phyloP scores from a whole-genome alignment of 2,329 filamentous ascomycete species.

The Karstenula rhodostoma region DNA sequence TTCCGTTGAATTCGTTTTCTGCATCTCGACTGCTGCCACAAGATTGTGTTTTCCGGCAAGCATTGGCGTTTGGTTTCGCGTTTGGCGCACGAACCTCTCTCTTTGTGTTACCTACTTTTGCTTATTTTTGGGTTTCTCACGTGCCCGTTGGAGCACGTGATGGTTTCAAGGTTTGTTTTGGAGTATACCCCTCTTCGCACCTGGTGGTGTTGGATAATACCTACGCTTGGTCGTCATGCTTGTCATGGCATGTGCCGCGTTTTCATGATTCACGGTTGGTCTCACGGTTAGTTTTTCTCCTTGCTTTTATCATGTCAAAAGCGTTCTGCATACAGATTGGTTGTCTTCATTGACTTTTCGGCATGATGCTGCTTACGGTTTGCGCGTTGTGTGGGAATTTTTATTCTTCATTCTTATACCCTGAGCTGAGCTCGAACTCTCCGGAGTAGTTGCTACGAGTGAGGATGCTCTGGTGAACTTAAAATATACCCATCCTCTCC shows the following conservation, averaged over 20 bases:
- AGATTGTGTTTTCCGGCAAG: constrained; percentile 17
- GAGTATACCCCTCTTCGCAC: constrained; percentile 18
- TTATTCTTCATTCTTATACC: background rate
- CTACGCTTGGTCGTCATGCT: constrained; percentile 10
- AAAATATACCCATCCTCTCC: constrained; percentile 12
- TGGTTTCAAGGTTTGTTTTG: constrained; percentile 16
- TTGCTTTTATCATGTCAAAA: constrained; percentile 13
- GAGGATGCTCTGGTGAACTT: constrained; percentile 19
- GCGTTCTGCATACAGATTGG: constrained; percentile 14
- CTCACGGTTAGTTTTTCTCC: constrained; percentile 11
- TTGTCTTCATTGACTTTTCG: constrained; percentile 11
- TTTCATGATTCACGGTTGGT: constrained; percentile 14
- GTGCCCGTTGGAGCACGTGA: constrained; percentile 23
- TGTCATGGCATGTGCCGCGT: constrained; percentile 8
- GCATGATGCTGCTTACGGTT: background rate
- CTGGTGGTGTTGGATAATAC: constrained; percentile 17
- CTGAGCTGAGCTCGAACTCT: constrained; percentile 3
- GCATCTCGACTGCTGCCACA: constrained; percentile 14
- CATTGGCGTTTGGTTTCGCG: constrained; percentile 18
- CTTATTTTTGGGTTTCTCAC: constrained; percentile 19
- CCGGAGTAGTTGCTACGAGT: constrained; percentile 1
- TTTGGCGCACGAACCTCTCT: constrained; percentile 4
- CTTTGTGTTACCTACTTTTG: background rate
- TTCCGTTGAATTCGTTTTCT: background rate
- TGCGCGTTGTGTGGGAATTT: background rate